Evolutionary conservation across 768 basidiomycete species (phyloP).

Genomic region (Boletus rubropictus): DNA sequence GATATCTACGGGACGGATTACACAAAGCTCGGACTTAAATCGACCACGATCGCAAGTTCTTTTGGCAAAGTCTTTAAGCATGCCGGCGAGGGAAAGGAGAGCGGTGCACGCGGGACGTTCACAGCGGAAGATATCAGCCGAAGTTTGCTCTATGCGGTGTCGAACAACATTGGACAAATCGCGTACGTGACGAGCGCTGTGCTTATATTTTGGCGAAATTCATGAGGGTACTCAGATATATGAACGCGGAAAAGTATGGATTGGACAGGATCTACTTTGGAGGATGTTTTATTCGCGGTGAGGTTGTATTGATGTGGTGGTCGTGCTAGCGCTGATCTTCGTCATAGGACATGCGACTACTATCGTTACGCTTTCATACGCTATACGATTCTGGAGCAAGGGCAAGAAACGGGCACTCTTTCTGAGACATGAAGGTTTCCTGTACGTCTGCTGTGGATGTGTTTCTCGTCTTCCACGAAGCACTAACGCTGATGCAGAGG

Average conservation of each 20-base stretch:
- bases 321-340: slow-evolving; percentile 4
- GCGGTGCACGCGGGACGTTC: slow-evolving; percentile 62
- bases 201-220: neutral
- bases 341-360: slow-evolving; percentile 87
- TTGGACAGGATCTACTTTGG: slow-evolving; percentile 98
- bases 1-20: slow-evolving; percentile 99
- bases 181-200: slow-evolving; percentile 62
- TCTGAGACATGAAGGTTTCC: slow-evolving; percentile 94
- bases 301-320: slow-evolving; percentile 20
- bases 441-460: slow-evolving; percentile 52
- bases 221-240: slow-evolving; percentile 44
- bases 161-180: slow-evolving; percentile 99
- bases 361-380: slow-evolving; percentile 95
- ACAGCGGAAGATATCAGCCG: slow-evolving; percentile 90
- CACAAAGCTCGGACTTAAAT: slow-evolving; percentile 90
- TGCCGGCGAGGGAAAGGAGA: slow-evolving; percentile 40
- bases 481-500: slow-evolving; percentile 47
- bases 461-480: neutral
- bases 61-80: slow-evolving; percentile 99
- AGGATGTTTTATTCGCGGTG: slow-evolving; percentile 96
- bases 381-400: slow-evolving; percentile 99
- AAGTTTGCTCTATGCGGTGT: slow-evolving; percentile 91
- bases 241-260: slow-evolving; percentile 99
- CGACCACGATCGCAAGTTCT: slow-evolving; percentile 94
- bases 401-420: slow-evolving; percentile 95